Evolutionary conservation across 495 filamentous ascomycete species (phyloP), one percentile per base, ranked within the genome.

Genomic region (Parathielavia hyrcaniae): DNA sequence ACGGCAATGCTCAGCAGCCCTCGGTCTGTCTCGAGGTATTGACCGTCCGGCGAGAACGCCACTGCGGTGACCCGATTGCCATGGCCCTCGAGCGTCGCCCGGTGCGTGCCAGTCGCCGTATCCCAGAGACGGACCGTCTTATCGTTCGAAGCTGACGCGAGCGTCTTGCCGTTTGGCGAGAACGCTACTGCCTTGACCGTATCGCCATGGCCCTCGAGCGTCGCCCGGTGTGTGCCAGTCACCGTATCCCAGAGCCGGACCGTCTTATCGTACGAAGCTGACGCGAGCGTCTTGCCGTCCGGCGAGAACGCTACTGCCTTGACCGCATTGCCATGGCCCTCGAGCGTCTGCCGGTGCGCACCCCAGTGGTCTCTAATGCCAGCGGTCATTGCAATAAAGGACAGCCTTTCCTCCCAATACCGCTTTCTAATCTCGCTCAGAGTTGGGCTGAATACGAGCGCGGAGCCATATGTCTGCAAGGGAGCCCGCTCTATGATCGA

Each of bases 31-130:
- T 47, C 44, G 22, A 47, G 44, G 4, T 4, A 30, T 23, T 47
- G 44, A 30, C 53, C 30, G n/a, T 56, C 43, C 16, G 30, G 17
- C 1, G 53, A 56, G 17, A 56, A 56, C 16, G 41, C 19, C 5
- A 56, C 53, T 34, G 32, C 17, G 0, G 2, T 26, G 26, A 48
- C 43, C 3, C 0, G n/a, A n/a, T 34, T 16, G 34, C 8, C 7
- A 50, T 50, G 19, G 14, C 47, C 47, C 47, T 34, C 32, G 47
- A 51, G 35, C 49, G 34, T 38, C 49, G 39, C n/a, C 19, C 35
- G 49, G 49, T 13, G 32, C n/a, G 17, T 12, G 32, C 26, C 32
- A 6, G n/a, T 36, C 16, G n/a, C 32, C 34, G 13, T 10, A 39
- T 39, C 32, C 34, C 47, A 50, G 47, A 50, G 47, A 26, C 47